Evolutionary conservation across 768 basidiomycete species (phyloP).

Genomic region (Trametes cinnabarina): DNA sequence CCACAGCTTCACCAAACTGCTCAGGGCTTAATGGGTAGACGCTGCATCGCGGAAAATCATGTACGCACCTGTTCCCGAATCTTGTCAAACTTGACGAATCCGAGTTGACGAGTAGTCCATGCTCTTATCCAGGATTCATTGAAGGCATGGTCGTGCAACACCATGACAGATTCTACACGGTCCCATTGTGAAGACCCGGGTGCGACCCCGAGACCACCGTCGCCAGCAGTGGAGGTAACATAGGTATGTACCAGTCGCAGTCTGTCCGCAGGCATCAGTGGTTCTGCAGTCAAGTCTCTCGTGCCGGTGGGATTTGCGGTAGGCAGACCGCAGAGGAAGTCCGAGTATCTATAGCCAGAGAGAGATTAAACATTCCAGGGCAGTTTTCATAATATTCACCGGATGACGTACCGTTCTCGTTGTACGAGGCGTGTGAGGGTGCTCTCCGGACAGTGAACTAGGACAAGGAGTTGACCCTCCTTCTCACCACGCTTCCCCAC

Average conservation of each 20-base stretch:
- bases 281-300: constrained; percentile 41
- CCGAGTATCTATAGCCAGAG: constrained; percentile 53
- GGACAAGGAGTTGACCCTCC: constrained; percentile 70
- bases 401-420: constrained; percentile 62
- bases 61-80: constrained; percentile 69
- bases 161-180: constrained; percentile 77
- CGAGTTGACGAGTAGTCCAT: constrained; percentile 68
- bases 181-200: constrained; percentile 73
- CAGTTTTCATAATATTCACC: neutral
- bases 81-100: constrained; percentile 60
- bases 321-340: constrained; percentile 76
- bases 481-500: constrained; percentile 77
- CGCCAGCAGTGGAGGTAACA: constrained; percentile 64
- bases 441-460: constrained; percentile 66
- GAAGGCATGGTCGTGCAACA: constrained; percentile 80
- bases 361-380: neutral
- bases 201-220: constrained; percentile 83
- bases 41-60: neutral
- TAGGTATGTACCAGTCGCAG: constrained; percentile 74
- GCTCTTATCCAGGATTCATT: constrained; percentile 76
- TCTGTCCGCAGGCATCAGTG: constrained; percentile 70
- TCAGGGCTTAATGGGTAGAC: constrained; percentile 1
- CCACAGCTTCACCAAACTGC: constrained; percentile 77
- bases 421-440: constrained; percentile 64
- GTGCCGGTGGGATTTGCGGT: constrained; percentile 43